These are phyloP conservation scores for Russula virescens DNA, from an alignment of 768 basidiomycete species.

Conservation along the genomic window DNA sequence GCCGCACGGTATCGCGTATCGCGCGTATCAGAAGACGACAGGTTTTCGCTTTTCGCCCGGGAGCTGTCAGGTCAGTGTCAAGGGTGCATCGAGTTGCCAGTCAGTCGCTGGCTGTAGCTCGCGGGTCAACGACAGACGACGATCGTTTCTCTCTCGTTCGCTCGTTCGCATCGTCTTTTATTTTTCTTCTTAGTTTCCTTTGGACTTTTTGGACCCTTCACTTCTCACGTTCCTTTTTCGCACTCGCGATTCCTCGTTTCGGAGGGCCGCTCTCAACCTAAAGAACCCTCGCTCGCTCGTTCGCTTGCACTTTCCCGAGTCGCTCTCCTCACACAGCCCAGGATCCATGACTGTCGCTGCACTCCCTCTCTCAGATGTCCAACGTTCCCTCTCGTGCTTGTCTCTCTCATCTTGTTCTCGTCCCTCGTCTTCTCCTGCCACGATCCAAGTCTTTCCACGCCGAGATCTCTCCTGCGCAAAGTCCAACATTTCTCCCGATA, in stretches of 20 bases:
- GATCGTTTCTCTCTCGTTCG: too few relatives aligned
- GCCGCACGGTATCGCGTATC: neutral
- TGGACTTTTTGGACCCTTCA: neutral
- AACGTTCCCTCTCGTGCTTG: neutral
- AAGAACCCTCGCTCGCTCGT: conserved; percentile 4
- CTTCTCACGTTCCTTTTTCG: conserved; percentile 7
- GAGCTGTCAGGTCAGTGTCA: conserved; percentile 12
- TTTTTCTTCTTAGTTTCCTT: neutral
- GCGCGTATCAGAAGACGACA: neutral
- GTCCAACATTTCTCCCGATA: neutral
- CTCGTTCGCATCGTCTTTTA: conserved; percentile 6
- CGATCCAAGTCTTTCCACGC: neutral
- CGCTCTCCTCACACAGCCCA: neutral
- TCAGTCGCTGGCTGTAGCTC: neutral
- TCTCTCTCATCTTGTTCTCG: neutral
- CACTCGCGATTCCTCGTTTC: neutral
- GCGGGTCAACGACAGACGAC: neutral
- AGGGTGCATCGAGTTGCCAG: neutral
- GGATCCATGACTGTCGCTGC: neutral
- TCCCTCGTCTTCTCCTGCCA: neutral
- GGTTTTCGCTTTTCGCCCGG: conserved; percentile 20
- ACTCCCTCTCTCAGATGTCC: neutral
- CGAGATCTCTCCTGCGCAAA: neutral
- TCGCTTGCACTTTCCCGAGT: neutral
- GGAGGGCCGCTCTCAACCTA: neutral